A percentile compares a stretch with the other conserved stretches of the same genome.
These are phyloP conservation scores for Crucibulum laeve DNA, from an alignment of 768 basidiomycete genomes.

Conservation along the genomic window DNA sequence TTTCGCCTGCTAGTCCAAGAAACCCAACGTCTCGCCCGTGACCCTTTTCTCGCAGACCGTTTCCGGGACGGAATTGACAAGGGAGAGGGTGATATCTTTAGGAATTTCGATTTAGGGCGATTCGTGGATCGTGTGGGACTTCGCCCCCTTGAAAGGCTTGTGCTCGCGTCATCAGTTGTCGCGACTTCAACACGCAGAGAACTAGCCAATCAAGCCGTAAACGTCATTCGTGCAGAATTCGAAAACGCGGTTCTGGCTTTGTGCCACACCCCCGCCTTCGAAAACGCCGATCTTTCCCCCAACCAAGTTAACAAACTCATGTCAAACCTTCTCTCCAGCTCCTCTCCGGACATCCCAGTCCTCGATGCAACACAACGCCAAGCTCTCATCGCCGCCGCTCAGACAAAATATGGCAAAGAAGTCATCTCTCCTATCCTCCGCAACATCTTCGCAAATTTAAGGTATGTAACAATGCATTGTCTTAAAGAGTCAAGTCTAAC, in stretches of 20 bases:
- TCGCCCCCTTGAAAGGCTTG: constrained; percentile 72
- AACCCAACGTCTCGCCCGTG: constrained; percentile 82
- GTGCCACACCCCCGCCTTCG: constrained; percentile 78
- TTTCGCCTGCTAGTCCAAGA: constrained; percentile 87
- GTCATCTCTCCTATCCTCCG: constrained; percentile 70
- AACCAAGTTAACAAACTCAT: constrained; percentile 76
- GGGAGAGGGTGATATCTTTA: constrained; percentile 80
- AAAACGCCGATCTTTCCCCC: constrained; percentile 73
- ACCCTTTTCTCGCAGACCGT: constrained; percentile 86
- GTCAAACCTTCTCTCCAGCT: constrained; percentile 73
- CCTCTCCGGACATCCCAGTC: constrained; percentile 62
- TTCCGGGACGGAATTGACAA: constrained; percentile 89
- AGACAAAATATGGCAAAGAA: constrained; percentile 79
- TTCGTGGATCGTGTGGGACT: constrained; percentile 81
- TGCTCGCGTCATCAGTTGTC: constrained; percentile 72
- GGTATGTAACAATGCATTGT: constrained; percentile 37
- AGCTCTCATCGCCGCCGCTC: constrained; percentile 67
- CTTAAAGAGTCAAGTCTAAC: not conserved
- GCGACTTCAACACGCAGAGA: constrained; percentile 53
- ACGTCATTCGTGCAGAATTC: constrained; percentile 72
- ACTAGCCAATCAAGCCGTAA: constrained; percentile 59
- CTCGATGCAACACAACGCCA: constrained; percentile 73
- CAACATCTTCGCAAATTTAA: constrained; percentile 68
- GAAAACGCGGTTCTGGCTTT: constrained; percentile 73
- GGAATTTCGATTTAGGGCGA: constrained; percentile 77